phyloP scores from a whole-genome alignment of 192 early-diverging fungal genomes.

The Umbelopsis vinacea region DNA sequence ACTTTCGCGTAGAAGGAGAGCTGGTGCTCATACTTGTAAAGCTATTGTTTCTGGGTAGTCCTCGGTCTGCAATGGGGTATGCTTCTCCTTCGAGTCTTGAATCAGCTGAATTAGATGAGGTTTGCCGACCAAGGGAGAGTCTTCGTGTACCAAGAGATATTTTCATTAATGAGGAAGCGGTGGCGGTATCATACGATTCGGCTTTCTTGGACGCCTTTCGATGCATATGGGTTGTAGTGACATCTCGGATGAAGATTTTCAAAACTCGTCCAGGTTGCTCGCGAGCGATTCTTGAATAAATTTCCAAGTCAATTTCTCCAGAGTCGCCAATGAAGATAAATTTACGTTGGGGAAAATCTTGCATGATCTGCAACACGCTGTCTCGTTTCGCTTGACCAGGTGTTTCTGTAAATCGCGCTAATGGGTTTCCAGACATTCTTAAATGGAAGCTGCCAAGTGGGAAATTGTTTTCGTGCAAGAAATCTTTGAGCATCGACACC shows the following conservation, averaged over 20 bases:
- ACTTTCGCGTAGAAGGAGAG: not conserved
- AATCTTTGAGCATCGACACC: constrained; percentile 65
- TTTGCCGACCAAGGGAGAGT: constrained; percentile 9
- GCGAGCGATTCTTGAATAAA: constrained; percentile 67
- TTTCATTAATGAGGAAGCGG: not conserved
- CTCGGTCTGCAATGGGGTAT: not conserved
- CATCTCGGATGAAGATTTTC: constrained; percentile 86
- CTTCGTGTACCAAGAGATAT: constrained; percentile 2
- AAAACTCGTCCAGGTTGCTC: constrained; percentile 71
- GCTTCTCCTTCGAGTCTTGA: constrained; percentile 1
- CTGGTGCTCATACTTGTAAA: constrained; percentile 11
- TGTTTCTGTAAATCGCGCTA: constrained; percentile 61
- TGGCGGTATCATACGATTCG: not conserved
- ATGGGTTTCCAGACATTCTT: constrained; percentile 65
- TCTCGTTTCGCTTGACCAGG: constrained; percentile 55
- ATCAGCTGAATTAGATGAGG: constrained; percentile 14
- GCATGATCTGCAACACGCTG: constrained; percentile 51
- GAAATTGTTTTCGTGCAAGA: constrained; percentile 69
- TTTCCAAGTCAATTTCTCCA: constrained; percentile 85
- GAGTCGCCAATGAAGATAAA: constrained; percentile 88
- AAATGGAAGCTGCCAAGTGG: constrained; percentile 77
- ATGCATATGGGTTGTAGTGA: constrained; percentile 39
- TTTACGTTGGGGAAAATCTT: constrained; percentile 72
- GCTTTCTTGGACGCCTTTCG: not conserved
- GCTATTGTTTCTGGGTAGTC: constrained; percentile 2